Evolutionary conservation across 768 basidiomycete species (phyloP).

Genomic region (Boletus huronensis): DNA sequence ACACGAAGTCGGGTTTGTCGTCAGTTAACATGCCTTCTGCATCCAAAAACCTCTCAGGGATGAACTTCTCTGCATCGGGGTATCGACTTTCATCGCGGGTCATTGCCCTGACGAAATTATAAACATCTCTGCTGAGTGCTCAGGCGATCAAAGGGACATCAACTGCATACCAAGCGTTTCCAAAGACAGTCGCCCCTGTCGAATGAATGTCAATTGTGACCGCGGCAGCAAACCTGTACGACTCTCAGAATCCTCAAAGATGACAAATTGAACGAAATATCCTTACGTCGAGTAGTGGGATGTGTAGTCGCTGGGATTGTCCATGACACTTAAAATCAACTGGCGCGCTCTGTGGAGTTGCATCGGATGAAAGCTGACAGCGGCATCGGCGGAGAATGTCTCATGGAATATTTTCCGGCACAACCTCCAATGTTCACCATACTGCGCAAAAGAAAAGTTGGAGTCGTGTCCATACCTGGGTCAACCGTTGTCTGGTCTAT

Average conservation of each 20-base stretch:
- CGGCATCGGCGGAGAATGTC: constrained; percentile 6
- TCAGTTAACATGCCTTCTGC: no score
- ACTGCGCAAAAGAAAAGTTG: constrained; percentile 4
- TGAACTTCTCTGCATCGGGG: no score
- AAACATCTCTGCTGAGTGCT: no score
- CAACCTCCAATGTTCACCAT: constrained; percentile 12
- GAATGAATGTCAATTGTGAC: constrained; percentile 16
- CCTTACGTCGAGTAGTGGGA: constrained; percentile 13
- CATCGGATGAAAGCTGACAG: constrained; percentile 1
- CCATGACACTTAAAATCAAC: constrained; percentile 3
- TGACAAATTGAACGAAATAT: background rate
- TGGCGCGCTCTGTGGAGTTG: constrained; percentile 9
- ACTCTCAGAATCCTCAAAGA: background rate
- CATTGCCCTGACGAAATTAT: no score
- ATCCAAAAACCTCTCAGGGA: no score
- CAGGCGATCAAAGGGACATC: no score
- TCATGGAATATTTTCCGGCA: constrained; percentile 16
- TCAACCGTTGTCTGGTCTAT: background rate
- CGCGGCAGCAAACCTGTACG: constrained; percentile 30
- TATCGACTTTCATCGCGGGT: no score
- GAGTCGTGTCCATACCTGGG: constrained; percentile 17
- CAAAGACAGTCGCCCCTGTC: no score
- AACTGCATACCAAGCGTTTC: no score
- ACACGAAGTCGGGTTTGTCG: no score
- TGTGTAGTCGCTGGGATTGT: constrained; percentile 1